Conservation (phyloP, 2,329 filamentous ascomycete genomes). For the Orbilia quercus region DNA sequence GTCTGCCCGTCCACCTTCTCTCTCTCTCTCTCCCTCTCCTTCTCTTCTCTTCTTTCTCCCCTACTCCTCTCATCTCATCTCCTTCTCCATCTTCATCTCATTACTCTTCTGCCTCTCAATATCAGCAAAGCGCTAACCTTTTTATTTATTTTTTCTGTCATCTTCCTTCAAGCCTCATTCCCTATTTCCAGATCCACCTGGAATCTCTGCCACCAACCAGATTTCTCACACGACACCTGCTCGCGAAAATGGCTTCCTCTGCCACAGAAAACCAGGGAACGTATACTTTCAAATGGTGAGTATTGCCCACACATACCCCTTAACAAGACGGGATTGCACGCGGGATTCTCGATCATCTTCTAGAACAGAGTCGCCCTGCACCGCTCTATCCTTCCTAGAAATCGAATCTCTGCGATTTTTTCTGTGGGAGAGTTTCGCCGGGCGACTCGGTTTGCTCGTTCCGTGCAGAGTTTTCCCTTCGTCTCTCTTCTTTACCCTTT, state of each 20-base stretch:
- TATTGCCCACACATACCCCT: neutral
- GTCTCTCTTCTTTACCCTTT: neutral
- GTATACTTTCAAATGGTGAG: conserved; percentile 56
- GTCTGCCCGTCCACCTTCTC: neutral
- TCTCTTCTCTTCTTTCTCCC: neutral
- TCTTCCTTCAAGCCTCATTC: neutral
- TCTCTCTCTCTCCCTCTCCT: conserved; percentile 5
- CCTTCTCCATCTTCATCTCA: neutral
- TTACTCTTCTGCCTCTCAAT: neutral
- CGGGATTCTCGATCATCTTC: too few species aligned
- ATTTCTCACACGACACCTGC: neutral
- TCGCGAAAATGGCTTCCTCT: conserved; percentile 17
- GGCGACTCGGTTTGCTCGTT: too few species aligned
- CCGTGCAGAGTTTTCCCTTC: conserved; percentile 15
- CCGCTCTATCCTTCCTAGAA: neutral
- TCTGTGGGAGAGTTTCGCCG: too few species aligned
- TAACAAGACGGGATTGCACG: neutral
- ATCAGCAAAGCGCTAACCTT: conserved; percentile 5
- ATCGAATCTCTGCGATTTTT: too few species aligned
- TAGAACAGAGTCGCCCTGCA: conserved; percentile 3
- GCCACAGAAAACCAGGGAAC: conserved; percentile 40
- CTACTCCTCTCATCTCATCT: conserved; percentile 2
- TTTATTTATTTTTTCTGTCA: conserved; percentile 6
- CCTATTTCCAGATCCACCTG: too few species aligned
- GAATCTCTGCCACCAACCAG: neutral